Percentiles rank a stretch among this genome's conserved stretches.
These are phyloP conservation scores for Collariella sp. DNA, from an alignment of 495 filamentous ascomycete species.

Conservation along the genomic window DNA sequence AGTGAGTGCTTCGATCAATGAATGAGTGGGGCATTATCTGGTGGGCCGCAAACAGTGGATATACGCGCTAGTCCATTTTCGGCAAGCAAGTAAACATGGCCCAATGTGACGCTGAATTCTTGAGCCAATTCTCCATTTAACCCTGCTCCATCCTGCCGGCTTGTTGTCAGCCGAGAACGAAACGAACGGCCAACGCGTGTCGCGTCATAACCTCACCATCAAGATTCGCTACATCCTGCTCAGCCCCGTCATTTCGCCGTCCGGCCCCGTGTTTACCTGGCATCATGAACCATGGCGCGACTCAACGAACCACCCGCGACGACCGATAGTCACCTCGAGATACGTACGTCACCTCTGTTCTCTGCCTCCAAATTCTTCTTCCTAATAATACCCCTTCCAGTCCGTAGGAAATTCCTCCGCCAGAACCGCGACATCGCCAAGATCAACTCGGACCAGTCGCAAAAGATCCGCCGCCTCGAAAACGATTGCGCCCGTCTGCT, in stretches of 20 bases:
- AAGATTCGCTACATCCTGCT: background rate
- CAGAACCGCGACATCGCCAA: slow-evolving; percentile 93
- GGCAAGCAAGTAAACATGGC: slow-evolving; percentile 27
- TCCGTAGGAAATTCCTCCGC: slow-evolving; percentile 76
- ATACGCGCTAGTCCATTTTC: slow-evolving; percentile 17
- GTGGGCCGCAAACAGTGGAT: no score
- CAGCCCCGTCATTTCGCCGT: background rate
- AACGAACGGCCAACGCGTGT: background rate
- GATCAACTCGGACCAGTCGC: slow-evolving; percentile 81
- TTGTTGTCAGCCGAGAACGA: background rate
- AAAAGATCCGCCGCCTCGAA: slow-evolving; percentile 81
- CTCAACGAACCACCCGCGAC: slow-evolving; percentile 73
- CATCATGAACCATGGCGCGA: slow-evolving; percentile 63
- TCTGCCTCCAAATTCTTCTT: background rate
- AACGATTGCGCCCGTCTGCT: slow-evolving; percentile 74
- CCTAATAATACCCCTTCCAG: slow-evolving; percentile 36
- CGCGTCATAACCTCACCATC: background rate
- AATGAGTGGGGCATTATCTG: no score
- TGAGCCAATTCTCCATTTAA: slow-evolving; percentile 16
- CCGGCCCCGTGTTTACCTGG: background rate
- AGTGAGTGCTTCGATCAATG: slow-evolving; percentile 10
- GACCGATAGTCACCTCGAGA: slow-evolving; percentile 63
- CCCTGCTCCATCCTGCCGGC: slow-evolving; percentile 2
- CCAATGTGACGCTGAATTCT: slow-evolving; percentile 20
- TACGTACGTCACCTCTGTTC: slow-evolving; percentile 49